Evolutionary conservation across 2,329 filamentous ascomycete species (phyloP), one percentile per base, ranked within the genome.

Genomic region (Epichloe bromicola): DNA sequence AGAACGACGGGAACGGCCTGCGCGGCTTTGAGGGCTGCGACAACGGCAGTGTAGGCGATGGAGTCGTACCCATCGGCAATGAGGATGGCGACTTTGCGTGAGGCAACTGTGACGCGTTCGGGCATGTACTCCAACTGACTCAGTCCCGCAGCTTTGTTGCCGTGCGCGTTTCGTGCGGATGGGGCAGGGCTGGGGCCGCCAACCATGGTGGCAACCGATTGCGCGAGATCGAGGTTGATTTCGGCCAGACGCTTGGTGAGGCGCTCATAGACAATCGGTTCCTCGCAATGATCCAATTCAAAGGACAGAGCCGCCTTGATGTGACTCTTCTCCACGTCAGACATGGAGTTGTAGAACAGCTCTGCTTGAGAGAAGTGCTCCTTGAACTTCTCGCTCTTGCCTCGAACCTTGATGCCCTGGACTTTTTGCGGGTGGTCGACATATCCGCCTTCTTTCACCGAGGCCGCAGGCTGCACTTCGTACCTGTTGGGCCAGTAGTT

Each of bases 201-300:
- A 1, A 86, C 85, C 66, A 84, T 76, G 43, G 82, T 75, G 1
- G 85, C 83, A 1, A 90, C 84, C 0, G 71, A 69, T 62, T 84
- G 76, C 0, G 87, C 85, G 0, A 93, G 78, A 0, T 70, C 72
- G 0, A 88, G 69, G 52, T 89, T 83, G 49, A 93, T 88, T 38
- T 90, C 84, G 1, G 79, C 73, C 0, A 93, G 71, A 1, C 86
- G 79, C 55, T 80, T 66, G 1, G 78, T 78, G 65, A 90, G 75
- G 30, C 83, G 78, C 55, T 83, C 77, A 64, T 89, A 91, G 0
- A 93, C 86, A 10, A 85, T 65, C 0, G 82, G 78, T 41, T 93
- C 87, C 20, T 91, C 85, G 62, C 87, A 93, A 65, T 91, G 86
- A 60, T 89, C 85, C 1, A 93, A 71, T 66, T 88, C 85, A 61